Percentiles rank a stretch among this genome's conserved stretches.
Evolutionary conservation across 306 rosid species (phyloP).

Genomic region (Bauhinia variegata): DNA sequence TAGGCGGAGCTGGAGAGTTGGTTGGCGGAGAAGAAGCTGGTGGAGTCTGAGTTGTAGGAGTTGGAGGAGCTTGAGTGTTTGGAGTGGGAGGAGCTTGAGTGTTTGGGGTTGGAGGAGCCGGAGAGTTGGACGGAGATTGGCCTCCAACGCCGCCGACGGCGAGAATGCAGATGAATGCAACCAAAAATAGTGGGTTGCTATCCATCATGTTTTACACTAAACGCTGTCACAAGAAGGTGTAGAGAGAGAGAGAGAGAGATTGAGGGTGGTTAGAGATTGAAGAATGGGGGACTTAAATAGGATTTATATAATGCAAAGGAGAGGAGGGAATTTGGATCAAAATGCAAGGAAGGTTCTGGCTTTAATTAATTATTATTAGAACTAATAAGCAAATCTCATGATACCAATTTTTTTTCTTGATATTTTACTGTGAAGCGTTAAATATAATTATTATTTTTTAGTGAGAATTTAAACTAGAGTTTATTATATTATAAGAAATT

Average conservation of each 20-base stretch:
- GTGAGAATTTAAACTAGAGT: too few relatives aligned
- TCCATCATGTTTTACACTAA: slow-evolving; percentile 38
- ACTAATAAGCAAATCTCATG: neutral
- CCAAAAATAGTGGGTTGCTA: slow-evolving; percentile 26
- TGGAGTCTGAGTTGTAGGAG: too few relatives aligned
- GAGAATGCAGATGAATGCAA: slow-evolving; percentile 59
- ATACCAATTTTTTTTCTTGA: too few relatives aligned
- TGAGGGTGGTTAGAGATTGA: too few relatives aligned
- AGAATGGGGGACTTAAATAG: slow-evolving; percentile 25
- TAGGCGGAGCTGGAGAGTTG: slow-evolving; percentile 44
- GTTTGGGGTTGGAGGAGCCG: too few relatives aligned
- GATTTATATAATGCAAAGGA: neutral
- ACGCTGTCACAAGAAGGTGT: slow-evolving; percentile 29
- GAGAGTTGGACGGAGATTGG: too few relatives aligned
- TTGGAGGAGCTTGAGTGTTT: too few relatives aligned
- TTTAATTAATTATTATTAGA: neutral
- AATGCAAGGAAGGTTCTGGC: neutral
- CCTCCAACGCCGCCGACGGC: slow-evolving; percentile 56
- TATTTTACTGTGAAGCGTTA: too few relatives aligned
- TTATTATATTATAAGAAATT: too few relatives aligned
- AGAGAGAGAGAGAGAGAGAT: slow-evolving; percentile 5
- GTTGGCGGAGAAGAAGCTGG: slow-evolving; percentile 34
- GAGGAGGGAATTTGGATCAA: neutral
- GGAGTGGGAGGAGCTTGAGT: too few relatives aligned
- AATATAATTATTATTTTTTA: too few relatives aligned